These are phyloP conservation scores for Irpex lacteus DNA, from an alignment of 1,284 basidiomycete genomes.

Conservation along the genomic window DNA sequence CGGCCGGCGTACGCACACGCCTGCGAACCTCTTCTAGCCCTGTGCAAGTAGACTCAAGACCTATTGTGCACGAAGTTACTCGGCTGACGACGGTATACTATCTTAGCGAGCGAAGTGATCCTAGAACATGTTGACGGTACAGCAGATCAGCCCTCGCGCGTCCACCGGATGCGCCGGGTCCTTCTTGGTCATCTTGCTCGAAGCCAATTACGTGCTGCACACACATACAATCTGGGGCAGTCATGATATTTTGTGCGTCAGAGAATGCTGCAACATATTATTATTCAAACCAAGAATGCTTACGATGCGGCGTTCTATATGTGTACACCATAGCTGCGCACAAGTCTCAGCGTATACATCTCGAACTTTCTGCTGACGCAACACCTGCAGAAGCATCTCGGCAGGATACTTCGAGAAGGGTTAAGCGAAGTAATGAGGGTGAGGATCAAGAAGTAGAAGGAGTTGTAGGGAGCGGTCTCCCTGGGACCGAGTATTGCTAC, in stretches of 20 bases:
- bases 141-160: conserved; percentile 5
- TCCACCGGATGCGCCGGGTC: conserved; percentile 8
- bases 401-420: neutral
- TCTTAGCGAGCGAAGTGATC: conserved; percentile 6
- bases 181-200: conserved; percentile 15
- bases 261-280: neutral
- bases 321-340: conserved; percentile 2
- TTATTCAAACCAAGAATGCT: conserved; percentile 1
- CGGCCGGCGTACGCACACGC: neutral
- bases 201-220: conserved; percentile 10
- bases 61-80: too few species aligned
- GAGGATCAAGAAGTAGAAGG: neutral
- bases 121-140: conserved; percentile 5
- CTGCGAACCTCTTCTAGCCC: conserved; percentile 3
- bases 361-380: neutral
- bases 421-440: neutral
- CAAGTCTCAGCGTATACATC: neutral
- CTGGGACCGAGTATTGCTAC: neutral
- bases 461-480: neutral
- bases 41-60: too few species aligned
- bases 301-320: conserved; percentile 3
- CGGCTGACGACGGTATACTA: neutral
- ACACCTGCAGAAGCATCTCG: neutral
- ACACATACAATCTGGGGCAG: conserved; percentile 3
- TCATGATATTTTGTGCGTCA: conserved; percentile 5